Evolutionary conservation across 2,329 filamentous ascomycete species (phyloP), one percentile per base, ranked within the genome.

Genomic region (Trichoderma breve): DNA sequence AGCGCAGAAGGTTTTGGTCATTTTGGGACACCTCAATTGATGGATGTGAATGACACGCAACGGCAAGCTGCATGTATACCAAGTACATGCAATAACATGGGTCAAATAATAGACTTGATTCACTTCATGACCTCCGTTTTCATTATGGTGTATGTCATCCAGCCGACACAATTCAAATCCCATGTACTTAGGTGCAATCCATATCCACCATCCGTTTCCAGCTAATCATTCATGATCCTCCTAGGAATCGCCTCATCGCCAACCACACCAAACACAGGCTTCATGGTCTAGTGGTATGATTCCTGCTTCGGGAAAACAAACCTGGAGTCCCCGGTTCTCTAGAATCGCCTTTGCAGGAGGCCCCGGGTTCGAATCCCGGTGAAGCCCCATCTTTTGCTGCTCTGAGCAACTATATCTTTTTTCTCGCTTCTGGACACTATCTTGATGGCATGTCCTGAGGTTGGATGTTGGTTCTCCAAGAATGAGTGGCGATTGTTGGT

Each of bases 341-440:
- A 72, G 68, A 75, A 73, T 73, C 73, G 67, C 73, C 73, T 69
- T 73, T 75, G 71, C 58, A 74, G 71, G 74, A 74, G 73, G 74
- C 70, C 73, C 73, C 74, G 74, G 73, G 74, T 74, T 75, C 73
- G 70, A 75, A 74, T 73, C 72, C 68, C 71, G 71, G 72, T 71
- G 66, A 73, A 73, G 64, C 74, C 73, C 74, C 47, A 60, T 61
- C 69, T 72, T 72, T 74, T 72, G 60, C 51, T 60, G 30, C 15
- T 7, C 4, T 1, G 3, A 18, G 68, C 39, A 14, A 18, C 24
- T 36, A 21, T 32, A 12, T 5, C 21, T 7, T 47, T 6, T 3
- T 43, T 36, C 4, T 61, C n/a, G 14, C 36, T 61, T 47, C 32
- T 21, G 8, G 8, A 21, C 30, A 15, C 14, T 18, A 39, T 8